Base-by-base conservation (phyloP, 2,329 filamentous ascomycete genomes). In the Zalaria sp. region DNA sequence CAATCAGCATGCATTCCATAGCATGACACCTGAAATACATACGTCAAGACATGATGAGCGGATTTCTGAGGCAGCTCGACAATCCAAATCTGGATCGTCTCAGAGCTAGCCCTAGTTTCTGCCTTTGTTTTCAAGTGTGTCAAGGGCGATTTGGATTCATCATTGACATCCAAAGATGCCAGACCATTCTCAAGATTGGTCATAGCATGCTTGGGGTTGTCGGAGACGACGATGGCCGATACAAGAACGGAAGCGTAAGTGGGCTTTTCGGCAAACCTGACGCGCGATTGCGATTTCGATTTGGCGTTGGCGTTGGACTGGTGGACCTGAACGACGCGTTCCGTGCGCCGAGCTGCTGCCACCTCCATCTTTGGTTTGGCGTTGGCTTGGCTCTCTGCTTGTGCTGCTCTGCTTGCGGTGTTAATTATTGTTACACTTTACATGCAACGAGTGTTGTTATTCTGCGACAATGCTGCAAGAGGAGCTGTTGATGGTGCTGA, bases 31-130 rank as follows among this genome's bases (percentile, higher is more conserved):
- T 18, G 18, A 18, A 18, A 18, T 18, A 68, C 76, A 59, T 65
- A 87, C 83, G 72, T 77, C 55, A 91, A 73, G 54, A 86, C 72
- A 49, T 73, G 69, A 59, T 82, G 85, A 49, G 83, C 81, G 51
- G 72, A 71, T 60, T 79, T 83, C 48, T 78, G 75, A 37, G 83
- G 83, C 42, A 83, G 73, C 53, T 81, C 72, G 39, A 84, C 80
- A 47, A 85, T 75, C 57, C 81, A 82, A 41, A 79, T 79, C 45
- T 74, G 68, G 39, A 80, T 57, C 27, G 65, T 68, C 50, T 69
- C 67, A 31, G 64, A 60, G 40, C 60, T 61, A 43, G 67, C 65
- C 41, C 65, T 64, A 46, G 67, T 64, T 52, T 71, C 67, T 47
- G 68, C 67, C 49, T 66, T 68, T 40, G 67, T 70, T 53, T 63